Evolutionary conservation across 2,329 filamentous ascomycete species (phyloP).

Genomic region (Parafenestella ontariensis): DNA sequence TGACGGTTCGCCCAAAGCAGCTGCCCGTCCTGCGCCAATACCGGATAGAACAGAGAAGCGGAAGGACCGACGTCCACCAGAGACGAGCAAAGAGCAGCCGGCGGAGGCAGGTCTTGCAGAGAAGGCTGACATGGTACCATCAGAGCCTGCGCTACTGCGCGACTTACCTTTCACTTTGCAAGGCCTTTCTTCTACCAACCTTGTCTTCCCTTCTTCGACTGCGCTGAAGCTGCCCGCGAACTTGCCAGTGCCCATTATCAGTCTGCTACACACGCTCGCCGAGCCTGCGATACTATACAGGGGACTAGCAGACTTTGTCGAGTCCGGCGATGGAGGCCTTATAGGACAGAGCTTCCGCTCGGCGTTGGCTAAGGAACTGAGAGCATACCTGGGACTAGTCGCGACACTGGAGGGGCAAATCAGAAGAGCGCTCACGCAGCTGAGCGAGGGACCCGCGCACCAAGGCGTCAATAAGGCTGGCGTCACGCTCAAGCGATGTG

Average conservation of each 20-base stretch:
- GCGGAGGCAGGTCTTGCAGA: slow-evolving; percentile 16
- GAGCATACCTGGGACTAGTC: slow-evolving; percentile 88
- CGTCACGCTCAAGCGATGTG: slow-evolving; percentile 92
- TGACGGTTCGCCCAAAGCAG: slow-evolving; percentile 38
- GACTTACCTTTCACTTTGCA: slow-evolving; percentile 94
- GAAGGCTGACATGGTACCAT: slow-evolving; percentile 35
- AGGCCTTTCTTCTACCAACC: slow-evolving; percentile 84
- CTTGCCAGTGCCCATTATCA: slow-evolving; percentile 83
- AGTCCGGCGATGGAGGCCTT: slow-evolving; percentile 81
- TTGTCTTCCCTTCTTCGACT: slow-evolving; percentile 75
- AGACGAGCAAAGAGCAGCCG: slow-evolving; percentile 33
- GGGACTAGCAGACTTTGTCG: slow-evolving; percentile 79
- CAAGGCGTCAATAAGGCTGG: slow-evolving; percentile 82
- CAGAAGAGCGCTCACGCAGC: slow-evolving; percentile 75
- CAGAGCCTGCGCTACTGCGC: slow-evolving; percentile 57
- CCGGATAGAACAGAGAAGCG: slow-evolving; percentile 35
- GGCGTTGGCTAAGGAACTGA: slow-evolving; percentile 82
- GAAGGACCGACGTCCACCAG: slow-evolving; percentile 34
- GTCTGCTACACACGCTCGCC: slow-evolving; percentile 85
- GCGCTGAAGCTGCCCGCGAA: slow-evolving; percentile 78
- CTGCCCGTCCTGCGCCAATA: slow-evolving; percentile 22
- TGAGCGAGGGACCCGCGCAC: slow-evolving; percentile 72
- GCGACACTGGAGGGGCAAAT: slow-evolving; percentile 94
- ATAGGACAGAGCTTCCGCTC: slow-evolving; percentile 90
- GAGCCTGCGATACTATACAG: slow-evolving; percentile 94